A percentile compares a stretch with the other conserved stretches of the same genome.
phyloP scores from a whole-genome alignment of 768 basidiomycete genomes.

The Leccinum olivaceopallidum region DNA sequence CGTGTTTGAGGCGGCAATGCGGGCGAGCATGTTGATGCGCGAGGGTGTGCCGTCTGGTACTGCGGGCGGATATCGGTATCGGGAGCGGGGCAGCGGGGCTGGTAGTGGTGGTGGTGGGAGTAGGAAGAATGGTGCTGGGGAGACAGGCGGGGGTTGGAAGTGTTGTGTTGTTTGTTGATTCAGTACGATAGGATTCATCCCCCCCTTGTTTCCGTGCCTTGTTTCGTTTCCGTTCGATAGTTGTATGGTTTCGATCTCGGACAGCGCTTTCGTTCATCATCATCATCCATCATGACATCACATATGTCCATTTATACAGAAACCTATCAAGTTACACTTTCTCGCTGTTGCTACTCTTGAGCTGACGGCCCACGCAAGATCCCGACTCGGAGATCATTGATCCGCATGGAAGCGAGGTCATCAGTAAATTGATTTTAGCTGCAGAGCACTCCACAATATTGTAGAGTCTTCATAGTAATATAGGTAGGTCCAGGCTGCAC shows the following conservation, averaged over 20 bases:
- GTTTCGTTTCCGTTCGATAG: constrained; percentile 2
- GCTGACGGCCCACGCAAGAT: constrained; percentile 35
- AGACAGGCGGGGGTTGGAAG: constrained; percentile 46
- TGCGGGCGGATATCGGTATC: constrained; percentile 52
- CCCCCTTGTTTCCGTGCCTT: not conserved
- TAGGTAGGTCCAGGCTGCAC: too few relatives aligned
- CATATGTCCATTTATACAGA: not conserved
- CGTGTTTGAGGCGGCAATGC: constrained; percentile 95
- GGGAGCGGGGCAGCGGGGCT: constrained; percentile 35
- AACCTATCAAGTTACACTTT: not conserved
- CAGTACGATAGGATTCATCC: not conserved
- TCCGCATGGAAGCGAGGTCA: constrained; percentile 49
- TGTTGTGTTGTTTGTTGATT: constrained; percentile 71
- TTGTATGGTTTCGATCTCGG: constrained; percentile 12
- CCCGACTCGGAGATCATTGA: constrained; percentile 62
- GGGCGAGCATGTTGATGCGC: constrained; percentile 94
- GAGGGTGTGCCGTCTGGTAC: constrained; percentile 67
- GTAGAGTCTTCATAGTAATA: too few relatives aligned
- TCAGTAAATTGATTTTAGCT: too few relatives aligned
- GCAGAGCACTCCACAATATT: too few relatives aligned
- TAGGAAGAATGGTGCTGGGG: not conserved
- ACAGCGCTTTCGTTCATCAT: constrained; percentile 8
- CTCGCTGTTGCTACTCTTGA: too few relatives aligned
- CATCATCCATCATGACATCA: not conserved
- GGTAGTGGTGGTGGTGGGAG: constrained; percentile 33